phyloP scores from a whole-genome alignment of 768 basidiomycete genomes.

The Brasilioporus rufonigricans region DNA sequence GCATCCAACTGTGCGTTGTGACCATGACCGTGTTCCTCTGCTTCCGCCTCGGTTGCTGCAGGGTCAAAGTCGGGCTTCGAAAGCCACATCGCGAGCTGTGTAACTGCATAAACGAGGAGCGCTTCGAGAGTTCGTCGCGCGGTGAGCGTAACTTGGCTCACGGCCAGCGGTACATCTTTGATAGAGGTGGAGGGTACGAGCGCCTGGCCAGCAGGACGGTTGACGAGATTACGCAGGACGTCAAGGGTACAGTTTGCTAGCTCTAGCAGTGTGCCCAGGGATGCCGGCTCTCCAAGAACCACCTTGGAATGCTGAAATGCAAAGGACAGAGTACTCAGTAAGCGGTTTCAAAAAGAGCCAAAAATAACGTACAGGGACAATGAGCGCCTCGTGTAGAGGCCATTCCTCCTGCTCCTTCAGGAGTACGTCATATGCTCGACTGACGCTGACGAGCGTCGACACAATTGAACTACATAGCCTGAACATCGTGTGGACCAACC shows the following conservation, averaged over 20 bases:
- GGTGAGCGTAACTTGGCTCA: conserved; percentile 55
- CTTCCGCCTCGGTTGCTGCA: conserved; percentile 40
- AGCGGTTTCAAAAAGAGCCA: background rate
- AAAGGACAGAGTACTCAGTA: background rate
- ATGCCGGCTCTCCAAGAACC: conserved; percentile 77
- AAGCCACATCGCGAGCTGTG: conserved; percentile 78
- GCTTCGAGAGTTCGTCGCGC: conserved; percentile 65
- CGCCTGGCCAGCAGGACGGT: conserved; percentile 57
- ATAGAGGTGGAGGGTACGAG: conserved; percentile 37
- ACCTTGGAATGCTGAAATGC: conserved; percentile 74
- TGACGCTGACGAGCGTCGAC: conserved; percentile 66
- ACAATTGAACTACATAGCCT: conserved; percentile 68
- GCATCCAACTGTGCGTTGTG: conserved; percentile 18
- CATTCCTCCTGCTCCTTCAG: conserved; percentile 67
- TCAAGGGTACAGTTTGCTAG: conserved; percentile 77
- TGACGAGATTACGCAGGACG: conserved; percentile 63
- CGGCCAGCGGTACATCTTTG: conserved; percentile 39
- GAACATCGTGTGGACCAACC: conserved; percentile 70
- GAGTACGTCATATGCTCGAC: conserved; percentile 66
- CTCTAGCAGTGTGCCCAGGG: conserved; percentile 85
- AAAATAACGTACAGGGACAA: conserved; percentile 61
- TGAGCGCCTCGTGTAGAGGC: conserved; percentile 62
- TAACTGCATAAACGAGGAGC: conserved; percentile 65
- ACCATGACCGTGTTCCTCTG: conserved; percentile 37
- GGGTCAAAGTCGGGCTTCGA: conserved; percentile 68